phyloP scores from a whole-genome alignment of 352 stramenopile species.

The Phytophthora niederhauseri region DNA sequence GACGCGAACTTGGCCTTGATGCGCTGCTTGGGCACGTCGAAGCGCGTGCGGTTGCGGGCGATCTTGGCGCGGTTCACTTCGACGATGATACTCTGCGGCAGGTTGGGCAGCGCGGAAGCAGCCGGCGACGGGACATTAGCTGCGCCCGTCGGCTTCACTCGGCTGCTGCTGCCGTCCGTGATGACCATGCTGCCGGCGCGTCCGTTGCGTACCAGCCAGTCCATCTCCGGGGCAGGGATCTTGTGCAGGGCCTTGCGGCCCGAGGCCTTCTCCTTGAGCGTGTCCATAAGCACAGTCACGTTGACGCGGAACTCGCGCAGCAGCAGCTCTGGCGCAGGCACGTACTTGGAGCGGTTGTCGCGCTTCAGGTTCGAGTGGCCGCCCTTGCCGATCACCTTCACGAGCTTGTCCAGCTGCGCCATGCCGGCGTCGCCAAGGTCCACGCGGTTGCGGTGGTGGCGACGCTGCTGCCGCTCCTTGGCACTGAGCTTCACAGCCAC shows the following conservation, averaged over 20 bases:
- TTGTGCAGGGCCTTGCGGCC: constrained; percentile 70
- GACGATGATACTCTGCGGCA: constrained; percentile 52
- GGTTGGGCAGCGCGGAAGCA: constrained; percentile 26
- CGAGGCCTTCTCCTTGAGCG: constrained; percentile 73
- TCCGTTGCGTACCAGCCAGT: constrained; percentile 59
- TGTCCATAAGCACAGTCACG: constrained; percentile 67
- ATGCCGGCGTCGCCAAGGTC: constrained; percentile 74
- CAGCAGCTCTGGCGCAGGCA: constrained; percentile 69
- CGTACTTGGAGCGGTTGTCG: constrained; percentile 77
- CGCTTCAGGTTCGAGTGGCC: constrained; percentile 71
- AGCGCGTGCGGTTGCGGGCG: constrained; percentile 54
- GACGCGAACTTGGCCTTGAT: constrained; percentile 73
- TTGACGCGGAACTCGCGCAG: constrained; percentile 74
- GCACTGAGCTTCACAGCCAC: constrained; percentile 60
- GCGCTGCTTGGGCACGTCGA: constrained; percentile 69
- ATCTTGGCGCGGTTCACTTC: constrained; percentile 68
- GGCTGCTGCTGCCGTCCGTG: constrained; percentile 33
- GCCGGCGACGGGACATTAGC: constrained; percentile 2
- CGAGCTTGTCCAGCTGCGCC: constrained; percentile 74
- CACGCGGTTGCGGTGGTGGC: constrained; percentile 69
- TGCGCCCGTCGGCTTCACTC: constrained; percentile 1
- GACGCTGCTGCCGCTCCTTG: constrained; percentile 63
- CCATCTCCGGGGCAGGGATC: constrained; percentile 65
- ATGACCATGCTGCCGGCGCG: constrained; percentile 57
- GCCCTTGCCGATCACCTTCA: constrained; percentile 65